phyloP scores from a whole-genome alignment of 2,329 filamentous ascomycete genomes.

The Aspergillus sp. region DNA sequence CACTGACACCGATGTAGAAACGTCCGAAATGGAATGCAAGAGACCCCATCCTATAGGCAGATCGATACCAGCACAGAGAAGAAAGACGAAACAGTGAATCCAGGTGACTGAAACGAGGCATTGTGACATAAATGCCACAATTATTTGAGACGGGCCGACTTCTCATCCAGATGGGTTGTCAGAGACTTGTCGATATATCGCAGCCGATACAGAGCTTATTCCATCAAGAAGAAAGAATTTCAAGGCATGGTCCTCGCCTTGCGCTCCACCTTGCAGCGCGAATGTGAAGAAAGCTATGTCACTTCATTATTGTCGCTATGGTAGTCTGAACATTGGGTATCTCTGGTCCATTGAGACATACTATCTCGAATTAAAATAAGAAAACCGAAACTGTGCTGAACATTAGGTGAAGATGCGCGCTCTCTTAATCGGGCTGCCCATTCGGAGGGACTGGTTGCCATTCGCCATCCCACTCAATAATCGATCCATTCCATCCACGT shows the following conservation, averaged over 20 bases:
- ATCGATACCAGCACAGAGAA: conserved; percentile 11
- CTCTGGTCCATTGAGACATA: background rate
- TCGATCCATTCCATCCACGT: conserved; percentile 45
- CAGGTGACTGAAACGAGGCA: conserved; percentile 9
- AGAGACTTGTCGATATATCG: conserved; percentile 40
- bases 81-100: conserved; percentile 6
- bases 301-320: background rate
- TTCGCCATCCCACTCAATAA: conserved; percentile 40
- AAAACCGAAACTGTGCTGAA: background rate
- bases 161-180: conserved; percentile 7
- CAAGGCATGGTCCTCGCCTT: conserved; percentile 50
- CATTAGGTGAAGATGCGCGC: conserved; percentile 30
- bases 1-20: conserved; percentile 4
- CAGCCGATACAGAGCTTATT: conserved; percentile 50
- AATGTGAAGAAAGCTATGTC: conserved; percentile 16
- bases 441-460: conserved; percentile 22
- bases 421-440: conserved; percentile 34
- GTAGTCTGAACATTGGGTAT: background rate
- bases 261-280: conserved; percentile 51
- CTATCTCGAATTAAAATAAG: conserved; percentile 1
- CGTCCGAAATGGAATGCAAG: background rate
- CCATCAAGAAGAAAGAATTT: conserved; percentile 32
- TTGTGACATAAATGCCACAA: conserved; percentile 4
- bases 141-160: conserved; percentile 4
- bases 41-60: conserved; percentile 10